Percentiles rank a stretch among this genome's conserved stretches.
Evolutionary conservation across 768 basidiomycete genomes (phyloP).

Genomic region (Astraeus odoratus): DNA sequence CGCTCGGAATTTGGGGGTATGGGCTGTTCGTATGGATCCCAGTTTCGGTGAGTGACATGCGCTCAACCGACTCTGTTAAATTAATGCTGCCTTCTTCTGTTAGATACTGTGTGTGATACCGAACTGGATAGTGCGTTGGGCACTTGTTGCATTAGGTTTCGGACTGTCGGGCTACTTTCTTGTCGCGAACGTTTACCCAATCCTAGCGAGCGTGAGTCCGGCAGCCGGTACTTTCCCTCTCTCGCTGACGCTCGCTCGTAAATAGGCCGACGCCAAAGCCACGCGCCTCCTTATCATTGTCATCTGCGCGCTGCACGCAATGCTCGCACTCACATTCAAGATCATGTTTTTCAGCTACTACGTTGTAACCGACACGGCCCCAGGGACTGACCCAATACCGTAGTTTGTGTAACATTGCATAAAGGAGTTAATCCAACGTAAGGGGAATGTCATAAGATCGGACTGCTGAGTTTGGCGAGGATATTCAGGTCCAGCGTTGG

Average conservation of each 20-base stretch:
- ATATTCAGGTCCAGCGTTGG: no score
- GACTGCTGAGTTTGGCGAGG: no score
- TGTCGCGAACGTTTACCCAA: constrained; percentile 77
- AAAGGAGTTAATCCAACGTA: no score
- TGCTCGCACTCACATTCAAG: constrained; percentile 81
- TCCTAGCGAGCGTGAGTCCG: constrained; percentile 68
- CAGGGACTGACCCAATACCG: constrained; percentile 4
- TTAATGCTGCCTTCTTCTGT: constrained; percentile 1
- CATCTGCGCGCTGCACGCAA: constrained; percentile 69
- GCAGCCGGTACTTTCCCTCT: not conserved
- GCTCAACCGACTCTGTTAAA: not conserved
- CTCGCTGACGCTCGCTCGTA: not conserved
- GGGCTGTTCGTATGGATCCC: constrained; percentile 85
- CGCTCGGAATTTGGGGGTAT: constrained; percentile 76
- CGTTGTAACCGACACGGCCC: constrained; percentile 34
- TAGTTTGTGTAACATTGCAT: not conserved
- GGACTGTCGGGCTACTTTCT: constrained; percentile 85
- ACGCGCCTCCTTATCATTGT: constrained; percentile 77
- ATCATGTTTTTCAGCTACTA: constrained; percentile 58
- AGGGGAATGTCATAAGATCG: no score
- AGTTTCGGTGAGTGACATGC: constrained; percentile 51
- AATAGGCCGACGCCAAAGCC: constrained; percentile 79
- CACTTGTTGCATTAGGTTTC: constrained; percentile 65
- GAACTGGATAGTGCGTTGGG: constrained; percentile 76
- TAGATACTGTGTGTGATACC: constrained; percentile 85